Conservation (phyloP, 1,284 basidiomycete genomes). For the Stereum hirsutum region DNA sequence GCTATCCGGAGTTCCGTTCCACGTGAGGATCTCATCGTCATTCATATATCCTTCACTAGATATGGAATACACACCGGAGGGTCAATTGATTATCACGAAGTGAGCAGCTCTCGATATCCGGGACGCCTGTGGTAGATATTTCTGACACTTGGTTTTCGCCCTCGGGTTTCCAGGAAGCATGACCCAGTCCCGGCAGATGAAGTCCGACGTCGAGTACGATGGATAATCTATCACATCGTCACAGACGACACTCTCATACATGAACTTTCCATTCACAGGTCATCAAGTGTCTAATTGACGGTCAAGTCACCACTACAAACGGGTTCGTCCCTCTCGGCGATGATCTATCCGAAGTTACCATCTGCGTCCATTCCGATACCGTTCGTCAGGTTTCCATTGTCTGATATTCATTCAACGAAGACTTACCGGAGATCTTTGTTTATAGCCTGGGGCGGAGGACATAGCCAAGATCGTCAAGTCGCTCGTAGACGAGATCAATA, state of each 20-base stretch:
- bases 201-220: conserved; percentile 34
- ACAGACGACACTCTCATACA: not conserved
- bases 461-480: not conserved
- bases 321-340: conserved; percentile 34
- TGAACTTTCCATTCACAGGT: conserved; percentile 24
- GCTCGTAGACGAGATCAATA: not conserved
- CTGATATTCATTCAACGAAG: not conserved
- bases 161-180: no score
- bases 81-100: conserved; percentile 49
- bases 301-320: conserved; percentile 36
- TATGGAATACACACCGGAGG: conserved; percentile 43
- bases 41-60: conserved; percentile 58
- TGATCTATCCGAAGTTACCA: conserved; percentile 40
- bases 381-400: not conserved
- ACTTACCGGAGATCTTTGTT: not conserved
- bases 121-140: no score
- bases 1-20: not conserved
- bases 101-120: no score
- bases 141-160: no score
- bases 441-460: not conserved
- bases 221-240: not conserved
- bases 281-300: conserved; percentile 28
- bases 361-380: conserved; percentile 60
- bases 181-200: conserved; percentile 32
- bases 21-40: not conserved